phyloP scores from a whole-genome alignment of 176 grass and related monocot genomes.

The Aegilops longissima region DNA sequence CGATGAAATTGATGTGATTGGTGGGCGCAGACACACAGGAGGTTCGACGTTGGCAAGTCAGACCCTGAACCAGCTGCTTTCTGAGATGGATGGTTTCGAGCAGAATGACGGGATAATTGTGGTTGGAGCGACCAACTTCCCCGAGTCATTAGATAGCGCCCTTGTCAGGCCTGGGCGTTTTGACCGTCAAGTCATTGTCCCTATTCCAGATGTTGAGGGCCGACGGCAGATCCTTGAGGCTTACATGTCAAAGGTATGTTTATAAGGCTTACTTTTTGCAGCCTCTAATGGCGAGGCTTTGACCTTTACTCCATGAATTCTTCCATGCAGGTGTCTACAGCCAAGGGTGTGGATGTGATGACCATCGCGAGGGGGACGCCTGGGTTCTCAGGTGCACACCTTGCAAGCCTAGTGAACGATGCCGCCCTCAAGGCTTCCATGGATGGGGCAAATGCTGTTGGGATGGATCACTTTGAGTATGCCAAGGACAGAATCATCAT shows the following conservation, averaged over 20 bases:
- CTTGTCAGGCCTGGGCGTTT: slow-evolving; percentile 82
- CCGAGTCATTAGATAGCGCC: slow-evolving; percentile 35
- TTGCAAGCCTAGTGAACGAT: neutral
- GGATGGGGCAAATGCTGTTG: neutral
- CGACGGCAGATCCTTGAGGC: slow-evolving; percentile 74
- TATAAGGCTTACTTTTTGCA: neutral
- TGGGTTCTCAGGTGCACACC: neutral
- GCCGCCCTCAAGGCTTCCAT: neutral
- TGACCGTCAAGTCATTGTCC: slow-evolving; percentile 76
- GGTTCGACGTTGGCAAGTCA: neutral
- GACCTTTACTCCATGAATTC: neutral
- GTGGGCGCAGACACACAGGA: neutral
- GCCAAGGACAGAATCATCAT: neutral
- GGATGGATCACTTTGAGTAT: neutral
- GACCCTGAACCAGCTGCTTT: neutral
- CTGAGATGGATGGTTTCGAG: neutral
- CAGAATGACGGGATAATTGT: neutral
- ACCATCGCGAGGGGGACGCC: neutral
- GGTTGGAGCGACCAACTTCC: slow-evolving; percentile 48
- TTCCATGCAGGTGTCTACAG: slow-evolving; percentile 54
- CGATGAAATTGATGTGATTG: neutral
- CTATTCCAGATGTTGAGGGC: slow-evolving; percentile 83
- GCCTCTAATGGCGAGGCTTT: neutral
- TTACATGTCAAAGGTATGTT: slow-evolving; percentile 78
- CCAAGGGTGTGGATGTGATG: neutral